phyloP scores from a whole-genome alignment of 2,329 filamentous ascomycete genomes.

The Metarhizium rileyi region DNA sequence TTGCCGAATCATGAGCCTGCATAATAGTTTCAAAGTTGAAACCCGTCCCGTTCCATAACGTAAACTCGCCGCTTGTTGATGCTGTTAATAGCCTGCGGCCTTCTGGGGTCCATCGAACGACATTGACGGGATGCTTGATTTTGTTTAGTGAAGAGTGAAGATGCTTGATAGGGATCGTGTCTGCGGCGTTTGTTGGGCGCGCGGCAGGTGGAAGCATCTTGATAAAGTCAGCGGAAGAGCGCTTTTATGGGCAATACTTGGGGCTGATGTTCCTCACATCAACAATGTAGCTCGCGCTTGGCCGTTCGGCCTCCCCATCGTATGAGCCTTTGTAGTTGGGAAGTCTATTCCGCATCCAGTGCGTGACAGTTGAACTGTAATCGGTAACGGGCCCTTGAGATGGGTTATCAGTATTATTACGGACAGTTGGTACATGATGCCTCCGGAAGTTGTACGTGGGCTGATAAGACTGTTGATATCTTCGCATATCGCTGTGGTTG shows the following conservation, averaged over 20 bases:
- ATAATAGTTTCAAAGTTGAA: constrained; percentile 99
- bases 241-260: neutral
- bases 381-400: constrained; percentile 75
- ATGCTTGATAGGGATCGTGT: constrained; percentile 88
- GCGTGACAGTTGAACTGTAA: constrained; percentile 80
- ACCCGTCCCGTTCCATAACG: constrained; percentile 94
- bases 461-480: neutral
- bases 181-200: constrained; percentile 62
- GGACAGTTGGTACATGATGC: constrained; percentile 1
- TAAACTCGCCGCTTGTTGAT: constrained; percentile 95
- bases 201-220: constrained; percentile 83
- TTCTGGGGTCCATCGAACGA: constrained; percentile 96
- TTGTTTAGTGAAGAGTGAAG: constrained; percentile 98
- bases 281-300: constrained; percentile 80
- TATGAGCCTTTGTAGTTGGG: constrained; percentile 60
- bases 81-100: constrained; percentile 84
- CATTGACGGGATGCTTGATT: constrained; percentile 93
- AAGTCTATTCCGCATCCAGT: constrained; percentile 78
- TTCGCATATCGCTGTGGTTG: neutral
- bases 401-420: constrained; percentile 11
- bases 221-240: constrained; percentile 9
- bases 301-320: constrained; percentile 69
- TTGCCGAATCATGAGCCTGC: constrained; percentile 88
- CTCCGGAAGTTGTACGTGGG: neutral
- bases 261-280: constrained; percentile 45